These are phyloP conservation scores for Scleroderma citrinum DNA, from an alignment of 768 basidiomycete genomes.

Conservation along the genomic window DNA sequence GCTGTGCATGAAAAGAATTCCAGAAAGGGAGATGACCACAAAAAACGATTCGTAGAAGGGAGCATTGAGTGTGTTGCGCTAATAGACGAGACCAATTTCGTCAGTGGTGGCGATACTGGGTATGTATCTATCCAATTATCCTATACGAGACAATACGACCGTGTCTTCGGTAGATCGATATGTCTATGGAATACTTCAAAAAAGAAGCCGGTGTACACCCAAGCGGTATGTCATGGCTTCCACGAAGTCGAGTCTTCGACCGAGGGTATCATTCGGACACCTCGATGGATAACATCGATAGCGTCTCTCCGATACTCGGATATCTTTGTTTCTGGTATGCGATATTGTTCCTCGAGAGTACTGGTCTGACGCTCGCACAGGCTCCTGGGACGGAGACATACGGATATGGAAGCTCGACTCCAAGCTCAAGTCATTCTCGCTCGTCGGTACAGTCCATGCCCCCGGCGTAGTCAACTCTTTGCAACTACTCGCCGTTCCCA, in stretches of 20 bases:
- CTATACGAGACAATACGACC: background rate
- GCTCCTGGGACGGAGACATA: constrained; percentile 90
- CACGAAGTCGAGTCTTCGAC: constrained; percentile 64
- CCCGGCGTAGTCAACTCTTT: constrained; percentile 88
- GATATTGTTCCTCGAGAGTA: background rate
- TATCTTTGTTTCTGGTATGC: constrained; percentile 80
- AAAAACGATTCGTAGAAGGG: constrained; percentile 69
- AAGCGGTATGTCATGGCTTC: constrained; percentile 83
- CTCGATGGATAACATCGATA: constrained; percentile 89
- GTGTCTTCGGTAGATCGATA: constrained; percentile 50
- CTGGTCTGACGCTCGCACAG: constrained; percentile 34
- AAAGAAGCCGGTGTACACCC: constrained; percentile 92
- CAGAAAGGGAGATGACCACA: constrained; percentile 29
- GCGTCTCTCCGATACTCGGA: constrained; percentile 85
- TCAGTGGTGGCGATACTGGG: constrained; percentile 97
- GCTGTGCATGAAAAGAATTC: constrained; percentile 31
- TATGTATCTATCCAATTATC: constrained; percentile 34
- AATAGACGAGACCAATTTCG: constrained; percentile 90
- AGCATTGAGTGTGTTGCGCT: constrained; percentile 89
- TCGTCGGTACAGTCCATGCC: constrained; percentile 55
- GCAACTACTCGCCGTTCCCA: constrained; percentile 60
- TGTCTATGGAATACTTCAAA: constrained; percentile 87
- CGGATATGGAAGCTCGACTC: constrained; percentile 88
- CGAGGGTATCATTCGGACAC: constrained; percentile 68
- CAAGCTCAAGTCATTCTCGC: constrained; percentile 71